phyloP scores from a whole-genome alignment of 2,329 filamentous ascomycete species.

The Trichoderma harzianum region DNA sequence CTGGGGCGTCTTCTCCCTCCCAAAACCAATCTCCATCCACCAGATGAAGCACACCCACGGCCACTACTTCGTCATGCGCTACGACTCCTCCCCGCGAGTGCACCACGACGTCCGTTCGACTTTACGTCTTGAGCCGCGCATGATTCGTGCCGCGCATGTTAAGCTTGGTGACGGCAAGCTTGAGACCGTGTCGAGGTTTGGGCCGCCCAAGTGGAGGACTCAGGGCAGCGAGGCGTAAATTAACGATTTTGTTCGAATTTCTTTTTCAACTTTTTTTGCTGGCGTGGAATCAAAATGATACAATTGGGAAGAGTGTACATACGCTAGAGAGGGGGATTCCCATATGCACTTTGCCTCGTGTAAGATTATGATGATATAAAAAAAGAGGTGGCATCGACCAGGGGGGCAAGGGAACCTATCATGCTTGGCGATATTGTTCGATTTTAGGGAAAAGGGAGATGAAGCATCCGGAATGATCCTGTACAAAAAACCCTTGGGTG shows the following conservation, averaged over 20 bases:
- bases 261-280: neutral
- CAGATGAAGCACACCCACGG: conserved; percentile 80
- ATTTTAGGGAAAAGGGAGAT: neutral
- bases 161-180: conserved; percentile 71
- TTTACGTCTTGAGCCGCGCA: conserved; percentile 79
- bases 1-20: conserved; percentile 90
- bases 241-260: neutral
- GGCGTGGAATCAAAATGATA: neutral
- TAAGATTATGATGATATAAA: conserved; percentile 10
- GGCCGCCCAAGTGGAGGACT: conserved; percentile 48
- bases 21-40: conserved; percentile 72
- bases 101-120: conserved; percentile 74
- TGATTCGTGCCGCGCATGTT: conserved; percentile 83
- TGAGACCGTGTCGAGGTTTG: conserved; percentile 48
- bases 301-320: neutral
- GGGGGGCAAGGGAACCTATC: neutral
- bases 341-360: neutral
- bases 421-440: neutral
- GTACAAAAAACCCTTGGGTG: neutral
- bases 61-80: conserved; percentile 98
- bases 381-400: neutral
- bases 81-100: conserved; percentile 71
- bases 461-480: neutral
- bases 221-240: conserved; percentile 31
- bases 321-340: neutral